phyloP scores from a whole-genome alignment of 371 early-diverging fungal genomes.

The Mucor mucedo region DNA sequence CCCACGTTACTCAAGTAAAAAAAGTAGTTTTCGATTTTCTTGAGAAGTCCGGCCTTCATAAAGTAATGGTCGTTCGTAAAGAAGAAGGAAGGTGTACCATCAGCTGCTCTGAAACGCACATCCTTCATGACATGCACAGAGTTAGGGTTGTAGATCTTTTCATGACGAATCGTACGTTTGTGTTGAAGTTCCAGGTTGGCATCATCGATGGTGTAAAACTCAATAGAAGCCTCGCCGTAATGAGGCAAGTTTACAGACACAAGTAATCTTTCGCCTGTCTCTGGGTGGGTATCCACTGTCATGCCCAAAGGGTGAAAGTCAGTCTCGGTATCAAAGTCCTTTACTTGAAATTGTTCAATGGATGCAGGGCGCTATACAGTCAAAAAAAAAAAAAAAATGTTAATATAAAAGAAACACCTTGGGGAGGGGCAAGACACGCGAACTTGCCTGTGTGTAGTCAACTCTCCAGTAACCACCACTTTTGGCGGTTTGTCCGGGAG shows the following conservation, averaged over 20 bases:
- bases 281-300: slow-evolving; percentile 22
- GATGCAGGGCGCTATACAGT: slow-evolving; percentile 12
- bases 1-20: slow-evolving; percentile 32
- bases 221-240: slow-evolving; percentile 21
- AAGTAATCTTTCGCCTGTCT: slow-evolving; percentile 11
- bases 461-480: slow-evolving; percentile 40
- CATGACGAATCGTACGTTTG: slow-evolving; percentile 30
- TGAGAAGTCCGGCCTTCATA: slow-evolving; percentile 10
- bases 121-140: slow-evolving; percentile 34
- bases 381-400: background rate
- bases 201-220: slow-evolving; percentile 29
- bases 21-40: slow-evolving; percentile 34
- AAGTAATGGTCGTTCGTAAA: slow-evolving; percentile 44
- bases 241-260: slow-evolving; percentile 32
- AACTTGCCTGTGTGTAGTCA: slow-evolving; percentile 30
- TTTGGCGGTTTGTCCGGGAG: slow-evolving; percentile 9
- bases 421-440: too few relatives aligned
- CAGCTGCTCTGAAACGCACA: slow-evolving; percentile 25
- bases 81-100: slow-evolving; percentile 52
- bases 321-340: background rate
- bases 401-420: too few relatives aligned
- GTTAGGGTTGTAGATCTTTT: slow-evolving; percentile 38
- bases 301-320: slow-evolving; percentile 37
- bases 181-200: slow-evolving; percentile 12
- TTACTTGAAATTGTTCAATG: slow-evolving; percentile 22